Conservation (phyloP, 768 basidiomycete species). For the Agaricus sinodeliciosus region DNA sequence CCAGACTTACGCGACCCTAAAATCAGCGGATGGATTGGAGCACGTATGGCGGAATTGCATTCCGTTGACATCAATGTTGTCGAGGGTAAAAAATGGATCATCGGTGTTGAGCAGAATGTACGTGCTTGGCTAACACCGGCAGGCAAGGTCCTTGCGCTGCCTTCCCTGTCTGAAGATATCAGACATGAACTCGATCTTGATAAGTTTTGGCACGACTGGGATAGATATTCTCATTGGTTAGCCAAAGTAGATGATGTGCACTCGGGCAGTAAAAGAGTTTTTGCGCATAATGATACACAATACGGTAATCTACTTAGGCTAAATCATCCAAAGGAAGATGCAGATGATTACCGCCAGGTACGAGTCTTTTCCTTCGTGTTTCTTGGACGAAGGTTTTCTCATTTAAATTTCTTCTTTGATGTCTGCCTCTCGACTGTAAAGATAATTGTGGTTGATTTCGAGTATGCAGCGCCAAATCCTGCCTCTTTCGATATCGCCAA, state of each 20-base stretch:
- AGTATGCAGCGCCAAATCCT: slow-evolving; percentile 91
- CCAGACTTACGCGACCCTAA: slow-evolving; percentile 70
- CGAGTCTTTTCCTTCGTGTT: slow-evolving; percentile 14
- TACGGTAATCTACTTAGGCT: slow-evolving; percentile 88
- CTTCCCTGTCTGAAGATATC: slow-evolving; percentile 36
- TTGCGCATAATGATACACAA: slow-evolving; percentile 93
- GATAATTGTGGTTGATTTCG: slow-evolving; percentile 97
- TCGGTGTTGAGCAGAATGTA: slow-evolving; percentile 62
- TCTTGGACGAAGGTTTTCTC: neutral
- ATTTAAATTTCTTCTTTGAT: slow-evolving; percentile 7
- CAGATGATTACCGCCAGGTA: slow-evolving; percentile 75
- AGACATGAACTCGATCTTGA: slow-evolving; percentile 58
- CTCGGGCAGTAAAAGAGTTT: slow-evolving; percentile 61
- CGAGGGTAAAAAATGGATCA: slow-evolving; percentile 47
- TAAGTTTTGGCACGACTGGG: slow-evolving; percentile 57
- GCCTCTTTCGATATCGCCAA: slow-evolving; percentile 95
- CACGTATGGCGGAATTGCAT: slow-evolving; percentile 94
- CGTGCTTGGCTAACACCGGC: slow-evolving; percentile 67
- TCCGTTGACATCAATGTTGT: slow-evolving; percentile 77
- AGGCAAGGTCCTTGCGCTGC: slow-evolving; percentile 64
- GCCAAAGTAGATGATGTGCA: slow-evolving; percentile 49
- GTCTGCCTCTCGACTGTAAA: slow-evolving; percentile 22
- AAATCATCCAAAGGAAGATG: slow-evolving; percentile 44
- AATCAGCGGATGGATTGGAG: slow-evolving; percentile 83
- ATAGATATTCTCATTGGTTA: slow-evolving; percentile 65